Conservation (phyloP, 805 yeast genomes). For the Metschnikowia aberdeeniae region DNA sequence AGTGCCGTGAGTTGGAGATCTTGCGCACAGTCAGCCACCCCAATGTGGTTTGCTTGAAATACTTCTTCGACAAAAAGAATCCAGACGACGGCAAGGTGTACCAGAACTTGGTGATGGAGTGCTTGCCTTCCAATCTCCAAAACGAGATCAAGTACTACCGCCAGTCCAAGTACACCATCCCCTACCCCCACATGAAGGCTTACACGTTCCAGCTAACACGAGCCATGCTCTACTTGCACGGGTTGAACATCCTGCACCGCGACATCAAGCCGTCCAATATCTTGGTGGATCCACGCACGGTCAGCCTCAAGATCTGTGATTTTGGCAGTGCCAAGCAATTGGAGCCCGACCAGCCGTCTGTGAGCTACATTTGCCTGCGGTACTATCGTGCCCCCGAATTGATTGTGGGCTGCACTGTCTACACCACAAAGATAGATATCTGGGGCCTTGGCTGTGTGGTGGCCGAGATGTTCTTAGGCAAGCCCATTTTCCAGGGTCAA, state of each 20-base stretch:
- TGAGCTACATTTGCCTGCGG: conserved; percentile 92
- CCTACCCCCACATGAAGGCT: conserved; percentile 69
- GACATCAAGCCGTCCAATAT: conserved; percentile 84
- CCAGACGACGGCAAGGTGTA: conserved; percentile 61
- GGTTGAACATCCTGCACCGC: conserved; percentile 76
- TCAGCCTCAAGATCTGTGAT: conserved; percentile 73
- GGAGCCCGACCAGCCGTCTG: conserved; percentile 79
- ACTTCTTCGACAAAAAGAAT: conserved; percentile 65
- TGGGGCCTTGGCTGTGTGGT: conserved; percentile 98
- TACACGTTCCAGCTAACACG: conserved; percentile 77
- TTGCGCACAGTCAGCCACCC: conserved; percentile 75
- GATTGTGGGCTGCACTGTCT: conserved; percentile 83
- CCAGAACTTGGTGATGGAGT: conserved; percentile 84
- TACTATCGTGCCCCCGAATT: conserved; percentile 96
- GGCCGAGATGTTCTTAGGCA: conserved; percentile 90
- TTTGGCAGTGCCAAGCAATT: conserved; percentile 81
- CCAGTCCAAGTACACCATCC: conserved; percentile 56
- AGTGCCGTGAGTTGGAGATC: conserved; percentile 75
- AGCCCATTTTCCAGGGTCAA: conserved; percentile 93
- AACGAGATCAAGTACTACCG: conserved; percentile 68
- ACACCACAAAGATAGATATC: conserved; percentile 87
- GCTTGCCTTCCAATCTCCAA: conserved; percentile 77
- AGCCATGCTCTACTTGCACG: conserved; percentile 79
- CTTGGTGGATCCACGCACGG: conserved; percentile 65
- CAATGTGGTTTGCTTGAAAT: conserved; percentile 65